Evolutionary conservation across 1,284 basidiomycete genomes (phyloP), one percentile per base, ranked within the genome.

Genomic region (Fomitiporia mediterranea): DNA sequence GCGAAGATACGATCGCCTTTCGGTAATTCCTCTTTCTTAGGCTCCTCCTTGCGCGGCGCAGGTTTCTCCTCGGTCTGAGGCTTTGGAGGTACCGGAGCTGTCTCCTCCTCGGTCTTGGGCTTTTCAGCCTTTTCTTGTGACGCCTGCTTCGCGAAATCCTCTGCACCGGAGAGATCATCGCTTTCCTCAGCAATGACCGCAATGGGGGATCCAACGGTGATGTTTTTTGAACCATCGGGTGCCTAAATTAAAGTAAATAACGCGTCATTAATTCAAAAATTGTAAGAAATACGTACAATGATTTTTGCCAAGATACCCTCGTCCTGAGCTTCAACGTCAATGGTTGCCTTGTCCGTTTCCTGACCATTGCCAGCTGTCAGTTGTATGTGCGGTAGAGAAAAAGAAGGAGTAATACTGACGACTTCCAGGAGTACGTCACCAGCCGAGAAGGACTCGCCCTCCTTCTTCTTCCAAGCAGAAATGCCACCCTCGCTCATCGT

Each of bases 401-500:
- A 60, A 52, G 37, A 49, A 27, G 38, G 25, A 21, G 48, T 23
- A 30, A 35, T 51, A 73, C 87, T 68, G 62, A 95, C 94, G 68
- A 99, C 94, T 72, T 96, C 93, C 51, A 96, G 82, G 50, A 96
- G 75, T 60, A 99, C 95, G 66, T 99, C 96, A 42, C 96, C 95
- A 4, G 88, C 83, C 7, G 86, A 65, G 71, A 94, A 99, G 4
- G 84, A 60, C 65, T 98, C 94, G 58, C 97, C 97, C 72, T 97
- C 93, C 73, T 91, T 87, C 78, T 93, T 91, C 81, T 98, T 98
- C 97, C 97, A 99, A 43, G 80, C 79, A 50, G 96, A 91, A 70
- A 99, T 97, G 64, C 96, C 97, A 64, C 97, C 97, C 77, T 98
- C 96, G 9, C 94, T 95, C 96, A 99, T 99, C 61, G 96, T 99